phyloP scores from a whole-genome alignment of 768 basidiomycete species.

The Lentinula sp. region DNA sequence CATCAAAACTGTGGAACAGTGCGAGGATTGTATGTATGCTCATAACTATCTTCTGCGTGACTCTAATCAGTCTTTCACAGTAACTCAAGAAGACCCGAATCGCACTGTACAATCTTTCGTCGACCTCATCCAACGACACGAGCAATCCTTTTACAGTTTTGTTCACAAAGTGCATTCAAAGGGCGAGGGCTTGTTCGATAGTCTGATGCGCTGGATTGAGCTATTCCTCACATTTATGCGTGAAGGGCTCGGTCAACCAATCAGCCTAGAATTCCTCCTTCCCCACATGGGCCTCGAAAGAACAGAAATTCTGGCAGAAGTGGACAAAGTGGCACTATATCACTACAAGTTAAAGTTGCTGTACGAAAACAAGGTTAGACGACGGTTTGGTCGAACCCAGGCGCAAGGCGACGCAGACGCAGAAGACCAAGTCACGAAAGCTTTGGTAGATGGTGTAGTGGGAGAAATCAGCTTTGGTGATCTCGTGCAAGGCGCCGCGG shows the following conservation, averaged over 20 bases:
- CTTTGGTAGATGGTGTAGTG: conserved; percentile 75
- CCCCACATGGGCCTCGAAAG: conserved; percentile 80
- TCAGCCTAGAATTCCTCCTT: conserved; percentile 86
- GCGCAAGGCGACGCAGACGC: conserved; percentile 49
- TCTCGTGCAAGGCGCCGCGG: conserved; percentile 68
- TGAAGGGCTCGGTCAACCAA: conserved; percentile 70
- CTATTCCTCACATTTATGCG: conserved; percentile 87
- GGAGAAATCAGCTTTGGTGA: conserved; percentile 80
- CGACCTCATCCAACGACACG: conserved; percentile 88
- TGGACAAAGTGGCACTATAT: conserved; percentile 85
- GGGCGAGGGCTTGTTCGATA: conserved; percentile 89
- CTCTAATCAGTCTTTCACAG: conserved; percentile 30
- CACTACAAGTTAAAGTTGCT: conserved; percentile 93
- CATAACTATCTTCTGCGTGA: neutral
- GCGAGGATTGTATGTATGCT: conserved; percentile 72
- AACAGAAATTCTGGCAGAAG: conserved; percentile 70
- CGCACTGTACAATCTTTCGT: conserved; percentile 90
- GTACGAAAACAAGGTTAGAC: conserved; percentile 87
- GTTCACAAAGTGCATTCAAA: conserved; percentile 99
- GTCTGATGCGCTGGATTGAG: conserved; percentile 96
- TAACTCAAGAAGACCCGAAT: conserved; percentile 77
- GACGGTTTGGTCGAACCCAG: conserved; percentile 67
- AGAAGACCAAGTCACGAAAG: conserved; percentile 80
- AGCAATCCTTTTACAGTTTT: conserved; percentile 93
- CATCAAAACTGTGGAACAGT: conserved; percentile 87